Percentiles rank a stretch among this genome's conserved stretches.
Conservation (phyloP, 768 basidiomycete genomes). For the Termitomyces sp. region DNA sequence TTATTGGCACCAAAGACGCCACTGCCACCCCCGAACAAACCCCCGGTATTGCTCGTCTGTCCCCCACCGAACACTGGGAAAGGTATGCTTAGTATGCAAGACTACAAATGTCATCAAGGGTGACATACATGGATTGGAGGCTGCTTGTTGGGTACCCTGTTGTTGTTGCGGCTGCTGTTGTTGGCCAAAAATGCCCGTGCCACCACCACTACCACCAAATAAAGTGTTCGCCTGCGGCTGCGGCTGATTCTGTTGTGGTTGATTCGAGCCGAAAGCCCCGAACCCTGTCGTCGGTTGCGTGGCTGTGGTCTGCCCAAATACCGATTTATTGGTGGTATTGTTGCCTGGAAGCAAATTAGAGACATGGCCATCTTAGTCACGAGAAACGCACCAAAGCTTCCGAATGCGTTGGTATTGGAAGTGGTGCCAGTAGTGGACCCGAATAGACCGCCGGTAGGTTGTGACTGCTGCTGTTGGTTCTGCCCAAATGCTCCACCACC, state of each 20-base stretch:
- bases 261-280: constrained; percentile 30
- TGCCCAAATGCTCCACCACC: constrained; percentile 28
- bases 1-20: constrained; percentile 25
- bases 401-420: constrained; percentile 29
- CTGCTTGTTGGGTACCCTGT: constrained; percentile 26
- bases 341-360: not conserved
- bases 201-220: constrained; percentile 22
- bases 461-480: constrained; percentile 27
- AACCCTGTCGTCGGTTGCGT: constrained; percentile 36
- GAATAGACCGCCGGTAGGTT: constrained; percentile 25
- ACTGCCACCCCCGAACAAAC: constrained; percentile 31
- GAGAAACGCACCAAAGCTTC: constrained; percentile 28
- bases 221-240: constrained; percentile 21
- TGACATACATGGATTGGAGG: constrained; percentile 29
- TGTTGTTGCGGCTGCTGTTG: constrained; percentile 26
- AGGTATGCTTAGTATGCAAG: not conserved
- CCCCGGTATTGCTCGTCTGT: constrained; percentile 16
- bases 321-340: constrained; percentile 21
- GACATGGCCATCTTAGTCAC: not conserved
- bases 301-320: constrained; percentile 40
- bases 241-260: constrained; percentile 30
- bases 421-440: constrained; percentile 23
- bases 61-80: constrained; percentile 13
- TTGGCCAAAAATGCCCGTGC: constrained; percentile 30
- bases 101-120: not conserved